A percentile compares a stretch with the other conserved stretches of the same genome.
These are phyloP conservation scores for Kodamaea fukazawae DNA, from an alignment of 805 yeast genomes.

Conservation along the genomic window DNA sequence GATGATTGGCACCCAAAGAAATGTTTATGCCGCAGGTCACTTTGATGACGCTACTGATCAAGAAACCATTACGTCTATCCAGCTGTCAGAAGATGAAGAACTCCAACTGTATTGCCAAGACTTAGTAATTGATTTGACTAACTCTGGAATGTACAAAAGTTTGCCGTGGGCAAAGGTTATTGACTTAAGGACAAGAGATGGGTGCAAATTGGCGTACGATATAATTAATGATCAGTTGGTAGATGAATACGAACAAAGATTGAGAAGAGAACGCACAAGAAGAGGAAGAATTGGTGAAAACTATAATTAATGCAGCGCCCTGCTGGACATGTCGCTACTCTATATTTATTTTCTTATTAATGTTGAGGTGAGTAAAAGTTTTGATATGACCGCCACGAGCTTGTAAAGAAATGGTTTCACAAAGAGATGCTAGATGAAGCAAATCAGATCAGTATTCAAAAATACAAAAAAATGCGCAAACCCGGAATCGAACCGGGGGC, in stretches of 20 bases:
- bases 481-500: no score
- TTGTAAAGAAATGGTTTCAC: no score
- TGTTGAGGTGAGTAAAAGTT: no score
- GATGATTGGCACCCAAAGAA: slow-evolving; percentile 17
- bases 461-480: no score
- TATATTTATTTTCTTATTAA: no score
- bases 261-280: slow-evolving; percentile 33
- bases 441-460: no score
- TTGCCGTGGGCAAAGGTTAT: slow-evolving; percentile 43
- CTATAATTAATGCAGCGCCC: slow-evolving; percentile 15
- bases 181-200: slow-evolving; percentile 25
- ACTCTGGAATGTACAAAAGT: slow-evolving; percentile 50
- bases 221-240: slow-evolving; percentile 32
- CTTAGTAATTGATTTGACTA: slow-evolving; percentile 37
- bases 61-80: slow-evolving; percentile 5
- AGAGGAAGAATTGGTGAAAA: slow-evolving; percentile 45
- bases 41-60: slow-evolving; percentile 11
- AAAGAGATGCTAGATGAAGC: no score
- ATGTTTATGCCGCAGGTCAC: not conserved
- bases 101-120: slow-evolving; percentile 15
- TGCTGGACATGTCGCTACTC: no score
- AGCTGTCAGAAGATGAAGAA: slow-evolving; percentile 6
- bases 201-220: slow-evolving; percentile 25
- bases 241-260: slow-evolving; percentile 27
- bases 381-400: no score